Base-by-base conservation (phyloP, 768 basidiomycete genomes). In the Crucibulum laeve region DNA sequence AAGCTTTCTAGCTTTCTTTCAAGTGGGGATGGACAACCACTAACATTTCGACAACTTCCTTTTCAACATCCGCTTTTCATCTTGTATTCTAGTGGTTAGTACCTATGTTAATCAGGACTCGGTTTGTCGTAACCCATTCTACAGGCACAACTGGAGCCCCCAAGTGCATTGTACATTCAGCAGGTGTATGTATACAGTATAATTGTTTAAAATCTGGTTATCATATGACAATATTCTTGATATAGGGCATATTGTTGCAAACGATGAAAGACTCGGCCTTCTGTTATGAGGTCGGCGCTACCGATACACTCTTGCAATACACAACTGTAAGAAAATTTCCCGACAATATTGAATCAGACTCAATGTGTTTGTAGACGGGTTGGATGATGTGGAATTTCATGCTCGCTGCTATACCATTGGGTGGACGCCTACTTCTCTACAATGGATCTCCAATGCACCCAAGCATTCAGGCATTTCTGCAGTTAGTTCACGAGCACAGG, bases 371-470 rank as follows among this genome's bases (percentile, higher is more conserved):
- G n/a, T 37, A 37, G 35, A 37, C 35, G 19, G 35, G 35, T 37
- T 37, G 35, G 35, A 44, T 37, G 50, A 42, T 51, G 40, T 51
- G 50, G 50, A 42, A 24, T 10, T 42, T 42, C 38, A 51, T 51
- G 47, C 40, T 51, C 4, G 43, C 44, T 3, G 64, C 57, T 15
- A 58, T 78, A 8, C 59, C 69, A 3, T 60, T 53, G 30, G 74
- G 76, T 1, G 53, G 63, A 11, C 69, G 64, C 8, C 52, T 74
- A 36, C 58, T 79, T 34, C 43, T 69, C 19, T 79, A 76, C 44
- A 76, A 78, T 43, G 76, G 77, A 13, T 79, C 77, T 2, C 77
- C 76, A 2, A 75, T 79, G 49, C 56, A 74, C 50, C 74, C 77
- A 4, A 66, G 68, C 34, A 48, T 69, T 4, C 59, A 44, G 15